A percentile compares a stretch with the other conserved stretches of the same genome.
Conservation (phyloP, 768 basidiomycete species). For the Trametes punicea region DNA sequence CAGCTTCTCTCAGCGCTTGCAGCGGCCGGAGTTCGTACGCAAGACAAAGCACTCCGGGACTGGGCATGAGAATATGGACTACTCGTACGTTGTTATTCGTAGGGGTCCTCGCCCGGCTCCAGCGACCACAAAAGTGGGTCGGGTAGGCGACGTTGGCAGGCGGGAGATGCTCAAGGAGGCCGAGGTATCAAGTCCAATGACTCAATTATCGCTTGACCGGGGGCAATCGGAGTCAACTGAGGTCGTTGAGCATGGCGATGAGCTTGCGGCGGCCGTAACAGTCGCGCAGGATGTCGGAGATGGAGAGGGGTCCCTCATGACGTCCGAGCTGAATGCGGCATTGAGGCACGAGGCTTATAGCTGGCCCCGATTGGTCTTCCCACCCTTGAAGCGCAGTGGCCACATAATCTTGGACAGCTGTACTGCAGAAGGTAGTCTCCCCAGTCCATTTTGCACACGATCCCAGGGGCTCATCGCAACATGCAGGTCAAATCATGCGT, state of each 20-base stretch:
- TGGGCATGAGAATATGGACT: constrained; percentile 85
- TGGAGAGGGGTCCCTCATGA: constrained; percentile 10
- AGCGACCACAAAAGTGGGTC: constrained; percentile 39
- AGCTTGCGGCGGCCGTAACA: not conserved
- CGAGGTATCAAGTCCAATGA: constrained; percentile 6
- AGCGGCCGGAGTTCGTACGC: constrained; percentile 82
- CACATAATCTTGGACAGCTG: constrained; percentile 93
- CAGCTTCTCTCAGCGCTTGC: constrained; percentile 83
- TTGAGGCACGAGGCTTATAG: constrained; percentile 73
- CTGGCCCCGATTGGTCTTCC: constrained; percentile 90
- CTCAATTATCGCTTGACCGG: constrained; percentile 26
- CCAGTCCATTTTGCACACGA: not conserved
- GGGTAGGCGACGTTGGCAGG: constrained; percentile 52
- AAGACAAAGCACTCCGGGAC: constrained; percentile 81
- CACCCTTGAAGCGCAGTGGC: constrained; percentile 89
- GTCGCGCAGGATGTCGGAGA: not conserved
- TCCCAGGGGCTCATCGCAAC: not conserved
- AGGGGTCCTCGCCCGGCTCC: constrained; percentile 65
- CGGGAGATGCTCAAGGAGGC: constrained; percentile 39
- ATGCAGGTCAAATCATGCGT: constrained; percentile 85
- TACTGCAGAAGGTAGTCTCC: constrained; percentile 63
- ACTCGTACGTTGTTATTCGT: constrained; percentile 87
- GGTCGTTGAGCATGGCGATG: constrained; percentile 1
- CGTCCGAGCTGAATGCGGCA: constrained; percentile 44
- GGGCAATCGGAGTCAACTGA: constrained; percentile 15